phyloP scores from a whole-genome alignment of 1,284 basidiomycete species.

The Laetiporus sulphureus region DNA sequence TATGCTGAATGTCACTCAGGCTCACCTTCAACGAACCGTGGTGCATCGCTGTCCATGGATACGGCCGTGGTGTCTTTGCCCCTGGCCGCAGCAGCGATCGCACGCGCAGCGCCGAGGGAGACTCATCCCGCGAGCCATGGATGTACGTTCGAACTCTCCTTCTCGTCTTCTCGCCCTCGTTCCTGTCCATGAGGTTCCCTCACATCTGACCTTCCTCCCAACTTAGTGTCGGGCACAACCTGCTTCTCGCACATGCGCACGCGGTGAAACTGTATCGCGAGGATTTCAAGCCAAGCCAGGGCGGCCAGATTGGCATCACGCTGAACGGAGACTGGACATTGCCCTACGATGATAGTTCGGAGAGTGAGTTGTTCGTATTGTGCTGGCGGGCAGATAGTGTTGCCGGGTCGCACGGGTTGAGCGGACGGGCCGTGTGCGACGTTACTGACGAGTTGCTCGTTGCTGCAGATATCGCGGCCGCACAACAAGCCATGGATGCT shows the following conservation, averaged over 20 bases:
- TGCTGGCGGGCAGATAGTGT: too few relatives aligned
- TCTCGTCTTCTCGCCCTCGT: too few relatives aligned
- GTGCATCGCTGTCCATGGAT: conserved; percentile 65
- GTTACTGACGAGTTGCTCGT: too few relatives aligned
- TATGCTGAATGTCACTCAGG: conserved; percentile 31
- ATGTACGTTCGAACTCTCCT: too few relatives aligned
- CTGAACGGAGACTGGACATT: conserved; percentile 68
- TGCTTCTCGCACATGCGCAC: conserved; percentile 65
- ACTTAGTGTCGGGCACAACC: conserved; percentile 56
- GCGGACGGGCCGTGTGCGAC: too few relatives aligned
- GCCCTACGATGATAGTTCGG: conserved; percentile 58
- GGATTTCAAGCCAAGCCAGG: conserved; percentile 47
- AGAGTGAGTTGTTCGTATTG: too few relatives aligned
- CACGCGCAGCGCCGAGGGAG: conserved; percentile 44
- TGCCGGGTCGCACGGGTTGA: too few relatives aligned
- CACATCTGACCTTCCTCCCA: too few relatives aligned
- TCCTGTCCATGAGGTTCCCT: too few relatives aligned
- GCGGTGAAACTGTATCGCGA: conserved; percentile 60
- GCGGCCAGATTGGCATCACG: conserved; percentile 67
- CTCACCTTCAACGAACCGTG: conserved; percentile 72
- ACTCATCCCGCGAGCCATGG: conserved; percentile 66
- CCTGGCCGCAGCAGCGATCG: conserved; percentile 65
- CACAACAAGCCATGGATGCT: conserved; percentile 58
- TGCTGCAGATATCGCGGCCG: conserved; percentile 49
- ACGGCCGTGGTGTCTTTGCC: conserved; percentile 58